Base-by-base conservation (phyloP, 2,329 filamentous ascomycete species). In the Neoarthrinium moseri region DNA sequence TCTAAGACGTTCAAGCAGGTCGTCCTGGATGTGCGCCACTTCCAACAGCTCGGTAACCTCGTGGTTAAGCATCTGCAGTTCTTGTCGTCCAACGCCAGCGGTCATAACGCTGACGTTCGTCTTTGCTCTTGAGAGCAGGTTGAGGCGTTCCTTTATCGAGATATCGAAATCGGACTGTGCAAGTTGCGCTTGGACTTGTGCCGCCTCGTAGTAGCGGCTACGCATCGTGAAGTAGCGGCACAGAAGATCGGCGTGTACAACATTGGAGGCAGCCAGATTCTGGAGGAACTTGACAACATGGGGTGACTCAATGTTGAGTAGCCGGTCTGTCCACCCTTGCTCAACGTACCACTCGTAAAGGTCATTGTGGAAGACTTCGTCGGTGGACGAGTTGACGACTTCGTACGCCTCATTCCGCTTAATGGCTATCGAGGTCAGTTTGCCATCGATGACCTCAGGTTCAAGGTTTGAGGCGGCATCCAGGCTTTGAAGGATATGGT, bases 281-380 rank as follows among this genome's bases (percentile, higher is more conserved):
- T 89, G 77, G 3, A 99, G 80, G 63, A 96, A 99, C 2, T 84
- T 87, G 33, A 95, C 80, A 21, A 97, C 90, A 58, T 91, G 91
- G 0, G 86, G 81, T 5, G 91, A 95, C 47, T 91, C 81, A 42
- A 94, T 90, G 27, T 86, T 83, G 26, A 99, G 80, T 22, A 99
- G 79, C 12, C 91, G 86, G 52, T 96, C 90, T 8, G 83, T 87
- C 83, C 89, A 91, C 15, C 87, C 86, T 63, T 91, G 85, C 44
- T 79, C 70, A 54, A 97, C 84, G 66, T 99, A 99, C 92, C 94
- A 99, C 59, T 96, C 91, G 63, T 96, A 99, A n/a, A 99, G 77
- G 58, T 89, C 90, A 50, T 89, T 95, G 64, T 97, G 87, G 72
- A 99, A 99, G 4, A 96, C 88, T 60, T 96, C 89, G 55, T 99